Base-by-base conservation (phyloP, 345 rosid species). In the Passiflora organensis region DNA sequence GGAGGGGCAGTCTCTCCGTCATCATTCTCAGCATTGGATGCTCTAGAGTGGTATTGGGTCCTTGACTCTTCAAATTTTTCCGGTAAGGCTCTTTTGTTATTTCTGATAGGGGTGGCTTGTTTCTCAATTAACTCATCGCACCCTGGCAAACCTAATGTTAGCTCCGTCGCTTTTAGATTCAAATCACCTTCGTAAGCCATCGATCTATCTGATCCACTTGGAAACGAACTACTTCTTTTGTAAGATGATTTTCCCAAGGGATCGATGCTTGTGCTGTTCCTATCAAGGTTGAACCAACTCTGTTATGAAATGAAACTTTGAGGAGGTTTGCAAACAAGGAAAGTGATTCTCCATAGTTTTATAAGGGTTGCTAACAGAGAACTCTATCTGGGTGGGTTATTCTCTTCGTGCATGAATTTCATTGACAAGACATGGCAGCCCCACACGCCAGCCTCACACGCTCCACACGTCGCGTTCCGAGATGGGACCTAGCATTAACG, bases 391-490 rank as follows among this genome's bases (percentile, higher is more conserved):
- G 59, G 55, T 11, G 55, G 24, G 32, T 61, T 55, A 6, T 48
- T 71, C 55, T 58, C 69, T 45, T 20, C 68, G 58, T 66, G 76
- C 68, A 70, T 70, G 78, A 42, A 53, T 58, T 67, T 57, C 56
- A 55, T 38, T 11, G 62, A 49, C 22, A 16, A 49, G 43, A 22
- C 28, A 43, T 45, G 36, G 8, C 1, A 53, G 19, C 24, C 72
- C 55, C 67, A 66, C 73, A 37, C 62, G 55, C 53, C 24, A 17
- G 17, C 11, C 37, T 6, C 34, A 0, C 55, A 20, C 71, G 70
- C 67, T 61, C 71, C 18, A 2, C 53, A 25, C 2, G 17, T 8
- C 0, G 36, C 25, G 17, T 12, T 48, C 43, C n/a, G 5, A 0
- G 1, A 4, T 13, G 18, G 47, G 58, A 18, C 25, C 12, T 32